A percentile compares a stretch with the other conserved stretches of the same genome.
phyloP scores from a whole-genome alignment of 2,329 filamentous ascomycete species.

The Botryotinia convoluta region DNA sequence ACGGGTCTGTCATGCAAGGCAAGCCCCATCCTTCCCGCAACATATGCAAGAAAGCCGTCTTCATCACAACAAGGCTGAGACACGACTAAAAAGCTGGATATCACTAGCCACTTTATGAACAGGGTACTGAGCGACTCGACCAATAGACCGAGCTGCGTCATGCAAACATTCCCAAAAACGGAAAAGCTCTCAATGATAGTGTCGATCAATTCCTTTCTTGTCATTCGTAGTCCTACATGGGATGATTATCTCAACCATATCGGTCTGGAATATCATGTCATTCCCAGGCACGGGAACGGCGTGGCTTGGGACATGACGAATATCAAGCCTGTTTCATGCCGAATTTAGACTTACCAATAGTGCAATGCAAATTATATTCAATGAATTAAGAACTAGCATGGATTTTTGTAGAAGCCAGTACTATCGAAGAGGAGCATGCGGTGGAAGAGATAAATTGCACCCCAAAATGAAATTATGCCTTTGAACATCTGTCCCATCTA shows the following conservation, averaged over 20 bases:
- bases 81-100: not conserved
- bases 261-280: not conserved
- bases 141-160: not conserved
- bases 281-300: not conserved
- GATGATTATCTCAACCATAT: not conserved
- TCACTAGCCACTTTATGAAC: not conserved
- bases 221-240: not conserved
- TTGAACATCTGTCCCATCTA: not conserved
- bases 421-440: not conserved
- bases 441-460: not conserved
- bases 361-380: not conserved
- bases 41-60: slow-evolving; percentile 1
- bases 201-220: not conserved
- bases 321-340: not conserved
- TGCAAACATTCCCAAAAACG: not conserved
- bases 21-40: not conserved
- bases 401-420: not conserved
- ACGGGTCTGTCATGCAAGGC: not conserved
- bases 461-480: not conserved
- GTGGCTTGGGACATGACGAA: not conserved
- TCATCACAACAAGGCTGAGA: slow-evolving; percentile 14
- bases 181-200: not conserved
- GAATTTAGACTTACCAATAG: not conserved
- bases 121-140: not conserved
- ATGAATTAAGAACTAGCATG: not conserved